A percentile compares a stretch with the other conserved stretches of the same genome.
These are phyloP conservation scores for Mucor racemosus DNA, from an alignment of 371 early-diverging fungal genomes.

Conservation along the genomic window DNA sequence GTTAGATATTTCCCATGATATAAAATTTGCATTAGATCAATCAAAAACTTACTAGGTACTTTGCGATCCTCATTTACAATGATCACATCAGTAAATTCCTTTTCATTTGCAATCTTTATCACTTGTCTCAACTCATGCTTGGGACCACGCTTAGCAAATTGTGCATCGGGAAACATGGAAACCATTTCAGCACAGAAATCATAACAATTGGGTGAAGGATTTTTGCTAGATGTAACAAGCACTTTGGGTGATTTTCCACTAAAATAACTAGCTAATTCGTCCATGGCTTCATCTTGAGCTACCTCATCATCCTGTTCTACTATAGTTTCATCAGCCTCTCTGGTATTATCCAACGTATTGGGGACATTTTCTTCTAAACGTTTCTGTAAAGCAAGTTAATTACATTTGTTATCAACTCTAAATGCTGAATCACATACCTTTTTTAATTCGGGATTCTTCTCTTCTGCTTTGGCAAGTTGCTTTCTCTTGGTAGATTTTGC, in stretches of 20 bases:
- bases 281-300: conserved; percentile 85
- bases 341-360: conserved; percentile 89
- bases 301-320: conserved; percentile 88
- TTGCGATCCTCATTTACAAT: conserved; percentile 93
- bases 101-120: conserved; percentile 84
- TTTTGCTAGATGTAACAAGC: conserved; percentile 90
- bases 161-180: conserved; percentile 90
- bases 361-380: conserved; percentile 91
- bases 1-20: no score
- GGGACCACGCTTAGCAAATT: conserved; percentile 86
- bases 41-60: conserved; percentile 72
- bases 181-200: conserved; percentile 91
- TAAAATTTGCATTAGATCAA: background rate
- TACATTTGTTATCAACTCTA: background rate
- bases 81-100: conserved; percentile 91
- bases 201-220: conserved; percentile 60
- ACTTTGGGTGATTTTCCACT: conserved; percentile 89
- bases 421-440: conserved; percentile 49
- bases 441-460: conserved; percentile 85
- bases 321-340: conserved; percentile 94
- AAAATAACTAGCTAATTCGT: conserved; percentile 94
- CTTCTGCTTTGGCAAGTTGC: conserved; percentile 79
- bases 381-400: conserved; percentile 50
- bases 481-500: conserved; percentile 77
- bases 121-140: conserved; percentile 92